Evolutionary conservation across 1,284 basidiomycete species (phyloP), one percentile per base, ranked within the genome.

Genomic region (Heterobasidion parviporum): DNA sequence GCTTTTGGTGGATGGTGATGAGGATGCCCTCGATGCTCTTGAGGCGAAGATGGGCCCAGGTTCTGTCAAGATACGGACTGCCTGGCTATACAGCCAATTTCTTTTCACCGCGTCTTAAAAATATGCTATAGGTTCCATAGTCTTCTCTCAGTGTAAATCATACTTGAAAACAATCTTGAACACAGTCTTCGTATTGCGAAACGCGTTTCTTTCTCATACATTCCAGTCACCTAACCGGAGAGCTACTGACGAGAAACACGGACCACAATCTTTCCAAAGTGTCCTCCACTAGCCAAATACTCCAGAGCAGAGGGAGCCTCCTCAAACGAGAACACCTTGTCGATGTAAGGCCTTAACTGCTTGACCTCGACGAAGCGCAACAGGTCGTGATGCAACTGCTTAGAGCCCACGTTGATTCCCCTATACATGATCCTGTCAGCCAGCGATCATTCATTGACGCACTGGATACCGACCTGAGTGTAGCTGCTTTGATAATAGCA

Each of bases 321-420:
- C 35, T 74, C 69, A 59, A 75, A 75, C 26, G 56, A 36, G 61
- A 76, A 75, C 2, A 75, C 71, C 60, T 68, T 71, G 65, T 74
- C 69, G 51, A 77, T 65, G 26, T 71, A 61, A 0, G 74, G 73
- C 57, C 62, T 61, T 53, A 76, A 60, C 52, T 67, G 56, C 36
- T 66, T 62, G 9, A 65, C 63, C 41, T 61, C 62, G 52, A 75
- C 59, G 45, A 73, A 64, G 20, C 66, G 64, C 60, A 70, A 69
- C 68, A 76, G 69, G 46, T 68, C 66, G 55, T 72, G 69, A 52
- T 75, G 72, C 14, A 54, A 18, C 60, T 65, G 35, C 20, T 56
- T 56, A 6, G 56, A n/a, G 16, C 50, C 46, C 59, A 62, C 43
- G 57, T 48, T 32, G 35, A 52, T 16, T 3, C 41, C 18, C 12